Evolutionary conservation across 768 basidiomycete genomes (phyloP).

Genomic region (Dacryopinax primogenitus): DNA sequence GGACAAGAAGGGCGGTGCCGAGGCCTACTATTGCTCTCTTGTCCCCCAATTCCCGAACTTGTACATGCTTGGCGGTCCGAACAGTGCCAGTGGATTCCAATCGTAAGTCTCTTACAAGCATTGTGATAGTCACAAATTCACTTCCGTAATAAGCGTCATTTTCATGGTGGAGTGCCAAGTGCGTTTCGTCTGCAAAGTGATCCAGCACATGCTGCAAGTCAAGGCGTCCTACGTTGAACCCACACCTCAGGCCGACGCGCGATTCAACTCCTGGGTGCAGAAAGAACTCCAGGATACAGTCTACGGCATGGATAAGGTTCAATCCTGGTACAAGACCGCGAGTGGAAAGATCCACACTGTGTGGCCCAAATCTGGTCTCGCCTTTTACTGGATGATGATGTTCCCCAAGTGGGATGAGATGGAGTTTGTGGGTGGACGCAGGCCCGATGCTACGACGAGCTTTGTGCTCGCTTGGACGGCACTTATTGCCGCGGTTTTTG

Average conservation of each 20-base stretch:
- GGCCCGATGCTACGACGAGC: background rate
- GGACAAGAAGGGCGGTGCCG: slow-evolving; percentile 14
- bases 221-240: slow-evolving; percentile 18
- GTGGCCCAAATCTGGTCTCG: background rate
- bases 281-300: background rate
- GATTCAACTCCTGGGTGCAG: slow-evolving; percentile 13
- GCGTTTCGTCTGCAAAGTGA: slow-evolving; percentile 12
- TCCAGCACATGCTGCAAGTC: slow-evolving; percentile 14
- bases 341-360: background rate
- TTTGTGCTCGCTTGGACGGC: background rate
- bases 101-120: background rate
- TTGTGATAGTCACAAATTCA: slow-evolving; percentile 19
- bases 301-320: background rate
- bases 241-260: slow-evolving; percentile 14
- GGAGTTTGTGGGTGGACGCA: background rate
- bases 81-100: slow-evolving; percentile 19
- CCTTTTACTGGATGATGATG: background rate
- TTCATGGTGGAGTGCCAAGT: slow-evolving; percentile 7
- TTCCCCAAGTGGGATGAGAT: background rate
- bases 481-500: background rate
- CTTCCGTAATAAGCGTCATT: slow-evolving; percentile 9
- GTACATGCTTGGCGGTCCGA: slow-evolving; percentile 20
- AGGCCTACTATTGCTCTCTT: slow-evolving; percentile 13
- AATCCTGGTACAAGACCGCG: background rate
- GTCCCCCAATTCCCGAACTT: slow-evolving; percentile 16